Conservation (phyloP, 768 basidiomycete species). For the Galerina marginata region DNA sequence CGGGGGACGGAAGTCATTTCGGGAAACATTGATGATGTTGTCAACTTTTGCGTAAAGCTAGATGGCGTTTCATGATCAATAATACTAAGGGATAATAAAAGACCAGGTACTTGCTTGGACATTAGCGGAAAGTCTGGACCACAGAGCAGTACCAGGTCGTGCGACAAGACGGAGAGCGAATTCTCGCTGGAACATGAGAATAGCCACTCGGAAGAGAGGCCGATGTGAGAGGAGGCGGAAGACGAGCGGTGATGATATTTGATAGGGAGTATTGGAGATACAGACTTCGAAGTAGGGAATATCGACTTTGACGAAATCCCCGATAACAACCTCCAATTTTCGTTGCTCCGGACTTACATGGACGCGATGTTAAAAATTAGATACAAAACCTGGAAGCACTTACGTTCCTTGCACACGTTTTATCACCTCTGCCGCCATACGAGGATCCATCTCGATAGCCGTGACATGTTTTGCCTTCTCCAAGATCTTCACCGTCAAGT, state of each 20-base stretch:
- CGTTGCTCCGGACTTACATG: conserved; percentile 85
- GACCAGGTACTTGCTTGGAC: conserved; percentile 62
- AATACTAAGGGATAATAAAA: neutral
- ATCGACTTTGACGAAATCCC: conserved; percentile 97
- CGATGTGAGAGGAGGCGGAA: conserved; percentile 97
- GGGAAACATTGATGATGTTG: conserved; percentile 94
- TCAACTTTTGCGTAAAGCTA: conserved; percentile 93
- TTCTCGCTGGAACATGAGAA: conserved; percentile 99
- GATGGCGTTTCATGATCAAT: neutral
- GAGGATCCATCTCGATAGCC: conserved; percentile 96
- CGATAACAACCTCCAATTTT: conserved; percentile 93
- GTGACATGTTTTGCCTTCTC: conserved; percentile 93
- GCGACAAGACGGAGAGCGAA: conserved; percentile 94
- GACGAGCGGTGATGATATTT: conserved; percentile 97
- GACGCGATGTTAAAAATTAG: too few species aligned
- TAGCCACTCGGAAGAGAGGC: conserved; percentile 89
- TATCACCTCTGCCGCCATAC: conserved; percentile 97
- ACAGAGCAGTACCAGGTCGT: conserved; percentile 78
- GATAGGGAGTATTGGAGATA: conserved; percentile 99
- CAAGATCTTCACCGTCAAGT: conserved; percentile 91
- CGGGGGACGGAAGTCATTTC: conserved; percentile 95
- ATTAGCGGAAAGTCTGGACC: conserved; percentile 97
- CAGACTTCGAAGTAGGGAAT: conserved; percentile 99
- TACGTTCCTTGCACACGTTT: conserved; percentile 98
- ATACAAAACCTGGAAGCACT: conserved; percentile 40